phyloP scores from a whole-genome alignment of 192 early-diverging fungal species.

The Phycomyces blakesleeanus region DNA sequence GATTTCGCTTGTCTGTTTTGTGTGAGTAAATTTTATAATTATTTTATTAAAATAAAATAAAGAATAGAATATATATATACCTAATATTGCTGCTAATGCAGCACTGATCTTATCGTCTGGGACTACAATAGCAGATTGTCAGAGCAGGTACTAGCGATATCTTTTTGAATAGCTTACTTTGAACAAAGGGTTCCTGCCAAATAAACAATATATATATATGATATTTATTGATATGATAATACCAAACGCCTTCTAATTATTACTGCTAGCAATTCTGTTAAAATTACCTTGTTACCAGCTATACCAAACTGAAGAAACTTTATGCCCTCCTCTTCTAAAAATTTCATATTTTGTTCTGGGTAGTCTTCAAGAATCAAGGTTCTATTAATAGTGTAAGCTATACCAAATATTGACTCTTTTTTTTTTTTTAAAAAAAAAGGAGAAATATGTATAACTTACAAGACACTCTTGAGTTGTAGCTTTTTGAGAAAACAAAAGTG shows the following conservation, averaged over 20 bases:
- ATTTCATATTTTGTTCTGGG: conserved; percentile 82
- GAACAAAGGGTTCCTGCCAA: conserved; percentile 60
- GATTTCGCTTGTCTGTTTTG: conserved; percentile 59
- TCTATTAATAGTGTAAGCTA: conserved; percentile 43
- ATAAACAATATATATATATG: neutral
- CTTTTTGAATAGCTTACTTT: conserved; percentile 40
- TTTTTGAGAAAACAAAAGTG: conserved; percentile 88
- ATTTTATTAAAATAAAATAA: conserved; percentile 18
- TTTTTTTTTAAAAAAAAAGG: too few relatives aligned
- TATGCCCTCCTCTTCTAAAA: conserved; percentile 74
- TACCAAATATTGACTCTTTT: too few relatives aligned
- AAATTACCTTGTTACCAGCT: conserved; percentile 84
- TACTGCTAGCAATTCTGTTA: neutral
- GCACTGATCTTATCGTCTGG: conserved; percentile 59
- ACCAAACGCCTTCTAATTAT: neutral
- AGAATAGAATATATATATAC: conserved; percentile 12
- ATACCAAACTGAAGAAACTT: conserved; percentile 85
- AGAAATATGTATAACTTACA: conserved; percentile 48
- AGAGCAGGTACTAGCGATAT: neutral
- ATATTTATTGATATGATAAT: neutral
- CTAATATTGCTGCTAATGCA: conserved; percentile 52
- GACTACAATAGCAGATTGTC: conserved; percentile 28
- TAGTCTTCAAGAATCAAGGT: conserved; percentile 93
- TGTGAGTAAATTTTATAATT: too few relatives aligned
- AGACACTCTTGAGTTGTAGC: conserved; percentile 80